These are phyloP conservation scores for Syzygium aromaticum DNA, from an alignment of 345 rosid genomes.

Conservation along the genomic window DNA sequence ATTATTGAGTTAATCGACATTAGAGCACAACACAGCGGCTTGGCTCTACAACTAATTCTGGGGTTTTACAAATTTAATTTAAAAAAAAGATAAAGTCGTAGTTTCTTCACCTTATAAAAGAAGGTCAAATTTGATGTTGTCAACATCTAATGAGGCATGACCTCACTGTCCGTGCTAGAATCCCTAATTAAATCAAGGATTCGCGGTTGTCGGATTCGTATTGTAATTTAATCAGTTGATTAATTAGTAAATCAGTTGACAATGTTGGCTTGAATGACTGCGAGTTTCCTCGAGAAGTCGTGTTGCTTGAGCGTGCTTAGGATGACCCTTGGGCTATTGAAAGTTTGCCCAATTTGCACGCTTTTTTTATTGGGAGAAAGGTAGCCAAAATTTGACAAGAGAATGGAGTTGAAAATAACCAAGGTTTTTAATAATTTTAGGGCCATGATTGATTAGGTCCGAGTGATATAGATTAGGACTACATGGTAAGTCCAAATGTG, in stretches of 20 bases:
- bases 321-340: neutral
- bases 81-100: neutral
- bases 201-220: neutral
- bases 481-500: neutral
- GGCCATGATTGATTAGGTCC: neutral
- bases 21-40: neutral
- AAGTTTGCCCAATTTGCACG: neutral
- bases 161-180: neutral
- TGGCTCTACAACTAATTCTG: neutral
- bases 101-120: neutral
- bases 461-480: neutral
- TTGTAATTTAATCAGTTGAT: neutral
- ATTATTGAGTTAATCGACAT: neutral
- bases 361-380: neutral
- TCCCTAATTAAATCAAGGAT: neutral
- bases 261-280: neutral
- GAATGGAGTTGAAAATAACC: neutral
- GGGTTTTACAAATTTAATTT: neutral
- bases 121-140: neutral
- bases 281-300: neutral
- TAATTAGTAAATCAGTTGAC: neutral
- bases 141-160: neutral
- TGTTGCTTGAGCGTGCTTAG: neutral
- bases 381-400: neutral
- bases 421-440: neutral